Evolutionary conservation across 2,329 filamentous ascomycete species (phyloP), one percentile per base, ranked within the genome.

Genomic region (Cordyceps pruinosa): DNA sequence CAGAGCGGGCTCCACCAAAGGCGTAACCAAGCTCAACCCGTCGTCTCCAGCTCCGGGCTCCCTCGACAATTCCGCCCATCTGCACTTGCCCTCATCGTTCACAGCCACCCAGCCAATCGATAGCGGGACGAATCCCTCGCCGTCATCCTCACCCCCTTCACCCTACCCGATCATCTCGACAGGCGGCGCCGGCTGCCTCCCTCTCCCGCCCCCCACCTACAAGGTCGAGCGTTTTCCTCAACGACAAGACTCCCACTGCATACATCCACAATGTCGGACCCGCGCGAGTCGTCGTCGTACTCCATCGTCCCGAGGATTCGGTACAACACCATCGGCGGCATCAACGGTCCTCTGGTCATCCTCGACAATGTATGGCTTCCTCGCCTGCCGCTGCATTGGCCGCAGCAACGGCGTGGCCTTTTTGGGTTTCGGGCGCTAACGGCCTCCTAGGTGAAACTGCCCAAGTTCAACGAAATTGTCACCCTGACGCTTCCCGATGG

Each of bases 301-400:
- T 82, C 79, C 61, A 75, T 84, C 66, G 72, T 77, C 64, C 82
- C 82, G 59, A 76, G 81, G 68, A 75, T 97, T 76, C 86, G 88
- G 69, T 99, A 99, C 85, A 99, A 99, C 80, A 99, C 94, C 67
- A 91, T 99, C 71, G 90, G 91, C 70, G 93, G 93, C 79, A 87
- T 99, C 76, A 99, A 99, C 78, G 94, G 94, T 59, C 94, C 94
- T 68, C 84, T 99, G 75, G 94, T 99, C 71, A 93, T 99, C 70
- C 84, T 99, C 65, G 94, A 97, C 73, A 95, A 96, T 83, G 93
- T 96, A 74, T 45, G 68, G 9, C 12, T 42, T 19, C 26, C 23
- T 34, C 35, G 21, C 28, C 23, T 45, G 56, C 23, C 26, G 32
- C 23, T 35, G 37, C 34, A 42, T 35, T 34, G 53, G 35, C 26